Conservation (phyloP, 192 early-diverging fungal genomes). For the Anaeromyces robustus region DNA sequence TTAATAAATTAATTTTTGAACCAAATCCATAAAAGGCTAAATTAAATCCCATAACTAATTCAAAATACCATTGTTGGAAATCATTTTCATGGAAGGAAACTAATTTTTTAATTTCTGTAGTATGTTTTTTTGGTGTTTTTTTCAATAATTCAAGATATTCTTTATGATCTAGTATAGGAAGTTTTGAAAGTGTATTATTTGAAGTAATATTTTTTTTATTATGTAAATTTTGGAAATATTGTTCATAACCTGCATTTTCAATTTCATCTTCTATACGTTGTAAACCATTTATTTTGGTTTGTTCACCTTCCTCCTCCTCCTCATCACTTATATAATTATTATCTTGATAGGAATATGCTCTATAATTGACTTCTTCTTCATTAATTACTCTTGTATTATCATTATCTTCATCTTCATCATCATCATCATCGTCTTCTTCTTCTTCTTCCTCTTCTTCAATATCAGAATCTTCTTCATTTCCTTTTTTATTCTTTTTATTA, state of each 20-base stretch:
- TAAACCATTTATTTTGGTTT: neutral
- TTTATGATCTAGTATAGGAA: conserved; percentile 55
- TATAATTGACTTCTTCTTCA: neutral
- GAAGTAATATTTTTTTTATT: conserved; percentile 42
- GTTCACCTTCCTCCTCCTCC: no score
- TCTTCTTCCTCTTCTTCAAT: conserved; percentile 8
- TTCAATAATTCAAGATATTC: conserved; percentile 43
- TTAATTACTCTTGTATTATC: neutral
- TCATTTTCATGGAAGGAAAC: conserved; percentile 31
- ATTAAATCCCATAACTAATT: conserved; percentile 68
- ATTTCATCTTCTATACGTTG: conserved; percentile 8
- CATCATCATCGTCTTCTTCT: conserved; percentile 7
- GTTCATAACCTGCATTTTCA: conserved; percentile 40
- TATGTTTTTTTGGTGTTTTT: conserved; percentile 37
- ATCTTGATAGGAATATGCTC: conserved; percentile 10
- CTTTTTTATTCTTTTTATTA: conserved; percentile 5
- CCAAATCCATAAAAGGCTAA: conserved; percentile 87
- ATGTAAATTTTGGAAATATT: conserved; percentile 65
- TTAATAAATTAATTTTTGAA: conserved; percentile 72
- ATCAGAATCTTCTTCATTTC: conserved; percentile 7
- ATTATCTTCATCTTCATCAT: conserved; percentile 1
- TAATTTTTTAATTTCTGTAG: conserved; percentile 33
- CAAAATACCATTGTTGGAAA: conserved; percentile 82
- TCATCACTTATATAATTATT: neutral
- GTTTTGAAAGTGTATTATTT: conserved; percentile 69